Evolutionary conservation across 495 filamentous ascomycete species (phyloP), one percentile per base, ranked within the genome.

Genomic region (Talaromyces adpressus): DNA sequence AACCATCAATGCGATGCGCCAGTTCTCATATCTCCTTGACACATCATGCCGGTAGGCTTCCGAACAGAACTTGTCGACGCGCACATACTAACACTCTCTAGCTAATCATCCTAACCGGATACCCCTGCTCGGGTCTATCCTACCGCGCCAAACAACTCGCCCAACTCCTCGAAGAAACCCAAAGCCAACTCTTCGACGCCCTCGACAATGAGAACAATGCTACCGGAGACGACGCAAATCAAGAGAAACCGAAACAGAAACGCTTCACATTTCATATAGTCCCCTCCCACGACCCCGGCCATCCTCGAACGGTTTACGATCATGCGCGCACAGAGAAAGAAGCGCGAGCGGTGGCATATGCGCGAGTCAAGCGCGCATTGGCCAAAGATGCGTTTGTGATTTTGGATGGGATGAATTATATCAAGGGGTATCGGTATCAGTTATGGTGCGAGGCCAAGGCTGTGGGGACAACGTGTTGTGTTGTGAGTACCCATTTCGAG

Each of bases 401-500:
- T 53, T 83, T 92, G 6, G 92, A 97, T 74, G 89, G 89, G 6
- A 83, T 93, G 71, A 97, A 98, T 71, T 98, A 98, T 76, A 98
- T 98, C 77, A 98, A 98, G 75, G 94, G 94, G 23, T 97, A 90
- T 81, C 82, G 94, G 49, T 98, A 98, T 73, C 94, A 98, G 78
- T 81, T 98, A 2, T 93, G 87, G 79, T 97, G 94, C 73, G 94
- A 97, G 75, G 87, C 92, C 3, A 98, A 97, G 73, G 91, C 93
- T 25, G 75, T 90, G 30, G 77, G 87, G 63, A 97, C 93, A 8
- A 85, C 89, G 6, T 90, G 83, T 72, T 95, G 90, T 67, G 89
- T 97, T 64, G 82, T 97, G 75, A 71, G 84, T 70, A 32, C 63
- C 59, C 63, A 36, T 18, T 9, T 18, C 16, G 3, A 18, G 16